Percentiles rank a stretch among this genome's conserved stretches.
phyloP scores from a whole-genome alignment of 352 stramenopile species.

The Globisporangium abappressorium region DNA sequence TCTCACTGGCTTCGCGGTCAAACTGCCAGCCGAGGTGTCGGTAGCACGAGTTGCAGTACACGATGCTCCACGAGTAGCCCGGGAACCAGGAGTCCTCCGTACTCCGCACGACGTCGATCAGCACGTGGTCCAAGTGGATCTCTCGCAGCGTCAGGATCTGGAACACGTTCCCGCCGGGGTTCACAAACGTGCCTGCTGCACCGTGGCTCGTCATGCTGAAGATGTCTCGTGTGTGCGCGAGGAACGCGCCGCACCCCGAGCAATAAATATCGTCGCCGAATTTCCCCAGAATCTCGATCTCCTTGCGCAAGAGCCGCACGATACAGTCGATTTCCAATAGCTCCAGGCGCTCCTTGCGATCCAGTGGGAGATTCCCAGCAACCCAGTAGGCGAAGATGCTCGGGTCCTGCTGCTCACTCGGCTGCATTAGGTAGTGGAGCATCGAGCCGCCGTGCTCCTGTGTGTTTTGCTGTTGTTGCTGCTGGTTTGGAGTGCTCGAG shows the following conservation, averaged over 20 bases:
- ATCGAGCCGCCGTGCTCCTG: slow-evolving; percentile 22
- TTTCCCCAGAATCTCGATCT: slow-evolving; percentile 56
- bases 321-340: slow-evolving; percentile 60
- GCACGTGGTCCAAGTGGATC: slow-evolving; percentile 40
- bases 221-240: slow-evolving; percentile 71
- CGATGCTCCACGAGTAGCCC: slow-evolving; percentile 79
- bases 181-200: slow-evolving; percentile 74
- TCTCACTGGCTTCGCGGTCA: slow-evolving; percentile 18
- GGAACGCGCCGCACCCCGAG: slow-evolving; percentile 51
- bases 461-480: slow-evolving; percentile 14
- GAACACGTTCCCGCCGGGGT: slow-evolving; percentile 71
- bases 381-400: slow-evolving; percentile 82
- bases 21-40: slow-evolving; percentile 81
- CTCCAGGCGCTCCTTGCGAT: slow-evolving; percentile 52
- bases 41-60: slow-evolving; percentile 64
- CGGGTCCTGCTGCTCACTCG: slow-evolving; percentile 45
- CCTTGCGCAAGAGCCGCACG: slow-evolving; percentile 49
- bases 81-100: slow-evolving; percentile 78
- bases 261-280: slow-evolving; percentile 70
- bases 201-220: slow-evolving; percentile 71
- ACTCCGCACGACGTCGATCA: slow-evolving; percentile 42
- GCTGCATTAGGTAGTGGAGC: slow-evolving; percentile 29
- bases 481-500: slow-evolving; percentile 4
- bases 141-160: slow-evolving; percentile 76
- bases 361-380: slow-evolving; percentile 62